Evolutionary conservation across 2,329 filamentous ascomycete genomes (phyloP).

Genomic region (Colletotrichum musicola): DNA sequence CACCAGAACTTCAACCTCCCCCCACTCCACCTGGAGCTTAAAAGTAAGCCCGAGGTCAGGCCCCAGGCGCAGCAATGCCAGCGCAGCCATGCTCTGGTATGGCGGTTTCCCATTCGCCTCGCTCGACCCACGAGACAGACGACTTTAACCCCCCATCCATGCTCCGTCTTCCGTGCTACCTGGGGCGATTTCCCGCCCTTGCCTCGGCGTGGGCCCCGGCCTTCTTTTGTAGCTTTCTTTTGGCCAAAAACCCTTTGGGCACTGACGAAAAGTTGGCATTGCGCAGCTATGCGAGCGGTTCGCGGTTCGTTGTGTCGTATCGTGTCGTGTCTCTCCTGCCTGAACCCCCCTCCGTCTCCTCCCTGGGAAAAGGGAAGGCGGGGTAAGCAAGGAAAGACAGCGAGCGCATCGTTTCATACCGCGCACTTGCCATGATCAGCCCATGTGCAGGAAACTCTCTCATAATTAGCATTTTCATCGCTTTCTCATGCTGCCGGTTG

Average conservation of each 20-base stretch:
- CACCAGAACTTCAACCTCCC: background rate
- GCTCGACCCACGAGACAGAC: constrained; percentile 22
- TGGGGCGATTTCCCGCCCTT: background rate
- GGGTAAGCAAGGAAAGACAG: constrained; percentile 13
- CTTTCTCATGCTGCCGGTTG: constrained; percentile 1
- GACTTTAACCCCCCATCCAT: constrained; percentile 5
- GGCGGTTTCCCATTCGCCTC: constrained; percentile 7
- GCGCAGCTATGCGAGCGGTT: background rate
- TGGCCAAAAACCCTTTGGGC: background rate
- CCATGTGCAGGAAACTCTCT: constrained; percentile 18
- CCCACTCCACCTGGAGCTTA: constrained; percentile 23
- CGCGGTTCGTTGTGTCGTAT: background rate
- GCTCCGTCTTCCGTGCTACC: constrained; percentile 1
- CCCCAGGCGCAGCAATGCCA: constrained; percentile 19
- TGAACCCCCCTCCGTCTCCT: background rate
- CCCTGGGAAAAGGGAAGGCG: constrained; percentile 14
- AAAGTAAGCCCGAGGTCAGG: constrained; percentile 15
- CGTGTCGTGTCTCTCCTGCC: background rate
- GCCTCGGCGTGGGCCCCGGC: too few species aligned
- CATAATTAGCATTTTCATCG: constrained; percentile 5
- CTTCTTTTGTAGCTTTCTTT: too few species aligned
- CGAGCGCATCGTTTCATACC: constrained; percentile 29
- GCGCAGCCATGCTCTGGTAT: background rate
- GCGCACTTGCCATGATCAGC: constrained; percentile 31
- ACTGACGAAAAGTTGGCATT: background rate